These are phyloP conservation scores for Plectosphaerella plurivora DNA, from an alignment of 2,329 filamentous ascomycete species.

Conservation along the genomic window DNA sequence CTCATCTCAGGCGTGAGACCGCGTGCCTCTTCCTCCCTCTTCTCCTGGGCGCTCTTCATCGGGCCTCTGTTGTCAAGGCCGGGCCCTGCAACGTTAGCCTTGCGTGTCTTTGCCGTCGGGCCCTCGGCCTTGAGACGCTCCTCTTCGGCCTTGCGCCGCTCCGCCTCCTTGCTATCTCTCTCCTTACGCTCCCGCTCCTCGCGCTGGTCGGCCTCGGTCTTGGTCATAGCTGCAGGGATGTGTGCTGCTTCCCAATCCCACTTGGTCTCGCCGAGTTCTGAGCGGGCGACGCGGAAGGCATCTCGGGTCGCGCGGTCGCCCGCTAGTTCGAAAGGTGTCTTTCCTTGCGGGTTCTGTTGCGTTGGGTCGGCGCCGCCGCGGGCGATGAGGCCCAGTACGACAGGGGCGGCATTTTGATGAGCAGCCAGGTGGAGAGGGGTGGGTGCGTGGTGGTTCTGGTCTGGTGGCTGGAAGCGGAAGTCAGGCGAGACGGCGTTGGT, in stretches of 20 bases:
- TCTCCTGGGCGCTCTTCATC: slow-evolving; percentile 73
- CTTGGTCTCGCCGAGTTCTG: slow-evolving; percentile 69
- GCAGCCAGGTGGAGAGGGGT: slow-evolving; percentile 84
- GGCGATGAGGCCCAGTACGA: slow-evolving; percentile 72
- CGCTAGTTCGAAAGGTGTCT: slow-evolving; percentile 79
- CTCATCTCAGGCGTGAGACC: slow-evolving; percentile 87
- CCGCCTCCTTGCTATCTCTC: slow-evolving; percentile 62
- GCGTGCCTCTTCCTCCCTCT: slow-evolving; percentile 75
- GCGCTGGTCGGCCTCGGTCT: slow-evolving; percentile 65
- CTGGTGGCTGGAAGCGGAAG: slow-evolving; percentile 70
- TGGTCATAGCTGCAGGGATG: slow-evolving; percentile 67
- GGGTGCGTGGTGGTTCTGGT: slow-evolving; percentile 73
- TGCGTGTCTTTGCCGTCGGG: slow-evolving; percentile 45
- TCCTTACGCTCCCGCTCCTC: slow-evolving; percentile 67
- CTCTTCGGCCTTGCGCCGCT: slow-evolving; percentile 69
- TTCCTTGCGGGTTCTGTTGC: slow-evolving; percentile 67
- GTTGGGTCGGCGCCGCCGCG: slow-evolving; percentile 75
- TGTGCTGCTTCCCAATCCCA: slow-evolving; percentile 77
- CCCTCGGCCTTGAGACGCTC: slow-evolving; percentile 67
- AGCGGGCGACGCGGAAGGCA: slow-evolving; percentile 83
- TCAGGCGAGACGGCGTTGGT: slow-evolving; percentile 67
- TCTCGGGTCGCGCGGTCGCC: slow-evolving; percentile 84
- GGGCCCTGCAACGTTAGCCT: slow-evolving; percentile 32
- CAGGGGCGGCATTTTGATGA: slow-evolving; percentile 69
- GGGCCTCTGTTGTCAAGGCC: slow-evolving; percentile 53